Conservation (phyloP, 495 filamentous ascomycete genomes). For the Extremus antarcticus region DNA sequence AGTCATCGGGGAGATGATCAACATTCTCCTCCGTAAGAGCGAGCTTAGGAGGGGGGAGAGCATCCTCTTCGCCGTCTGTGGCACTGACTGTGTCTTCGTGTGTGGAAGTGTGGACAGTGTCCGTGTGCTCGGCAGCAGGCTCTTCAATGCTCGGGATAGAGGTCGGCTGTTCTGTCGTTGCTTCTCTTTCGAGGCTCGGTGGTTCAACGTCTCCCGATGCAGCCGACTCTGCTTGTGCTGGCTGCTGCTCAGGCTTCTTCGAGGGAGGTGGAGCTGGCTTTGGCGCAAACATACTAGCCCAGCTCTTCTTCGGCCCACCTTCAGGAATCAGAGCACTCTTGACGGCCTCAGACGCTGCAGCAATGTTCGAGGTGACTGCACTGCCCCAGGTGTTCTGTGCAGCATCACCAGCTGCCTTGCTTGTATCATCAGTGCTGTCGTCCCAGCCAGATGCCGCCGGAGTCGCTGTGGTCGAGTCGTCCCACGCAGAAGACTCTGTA, state of each 20-base stretch:
- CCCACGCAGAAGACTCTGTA: constrained; percentile 29
- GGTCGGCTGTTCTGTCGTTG: constrained; percentile 3
- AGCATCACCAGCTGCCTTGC: constrained; percentile 16
- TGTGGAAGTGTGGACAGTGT: constrained; percentile 18
- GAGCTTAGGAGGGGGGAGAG: constrained; percentile 58
- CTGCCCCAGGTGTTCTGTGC: constrained; percentile 16
- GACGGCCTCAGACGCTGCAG: constrained; percentile 28
- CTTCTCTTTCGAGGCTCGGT: background rate
- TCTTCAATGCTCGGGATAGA: constrained; percentile 4
- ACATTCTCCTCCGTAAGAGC: constrained; percentile 85
- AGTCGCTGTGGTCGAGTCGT: constrained; percentile 6
- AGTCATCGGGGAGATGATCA: constrained; percentile 74
- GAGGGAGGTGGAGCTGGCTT: constrained; percentile 28
- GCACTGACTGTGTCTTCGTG: background rate
- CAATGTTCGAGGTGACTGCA: constrained; percentile 26
- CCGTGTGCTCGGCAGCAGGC: constrained; percentile 21
- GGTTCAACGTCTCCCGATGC: constrained; percentile 7
- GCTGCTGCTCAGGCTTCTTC: constrained; percentile 24
- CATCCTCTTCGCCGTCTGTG: constrained; percentile 5
- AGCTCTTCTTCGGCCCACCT: constrained; percentile 45
- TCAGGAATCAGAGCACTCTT: constrained; percentile 39
- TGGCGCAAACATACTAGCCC: constrained; percentile 52
- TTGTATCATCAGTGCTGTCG: constrained; percentile 19
- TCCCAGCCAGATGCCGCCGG: constrained; percentile 21
- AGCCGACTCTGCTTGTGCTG: constrained; percentile 8